phyloP scores from a whole-genome alignment of 352 stramenopile genomes.

The Phytopythium cucurbitacearum region DNA sequence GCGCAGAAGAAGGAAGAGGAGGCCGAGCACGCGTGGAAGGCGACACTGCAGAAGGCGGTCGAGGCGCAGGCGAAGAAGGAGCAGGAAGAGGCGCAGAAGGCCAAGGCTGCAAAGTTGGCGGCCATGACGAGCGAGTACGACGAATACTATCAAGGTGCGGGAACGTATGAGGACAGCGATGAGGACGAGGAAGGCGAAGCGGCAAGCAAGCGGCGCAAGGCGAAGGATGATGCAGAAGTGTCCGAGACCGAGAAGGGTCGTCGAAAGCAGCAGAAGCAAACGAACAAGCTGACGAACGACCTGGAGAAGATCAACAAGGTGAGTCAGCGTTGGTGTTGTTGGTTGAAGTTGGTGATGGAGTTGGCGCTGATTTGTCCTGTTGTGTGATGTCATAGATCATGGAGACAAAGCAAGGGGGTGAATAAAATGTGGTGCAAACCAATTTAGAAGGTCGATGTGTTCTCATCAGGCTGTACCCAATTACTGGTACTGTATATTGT shows the following conservation, averaged over 20 bases:
- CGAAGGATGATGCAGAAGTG: conserved; percentile 13
- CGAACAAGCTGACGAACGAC: conserved; percentile 62
- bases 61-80: conserved; percentile 40
- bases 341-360: background rate
- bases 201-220: conserved; percentile 25
- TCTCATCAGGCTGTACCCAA: too few relatives aligned
- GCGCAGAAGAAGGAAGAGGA: conserved; percentile 40
- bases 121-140: conserved; percentile 44
- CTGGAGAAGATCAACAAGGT: conserved; percentile 78
- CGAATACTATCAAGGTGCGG: conserved; percentile 49
- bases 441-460: background rate
- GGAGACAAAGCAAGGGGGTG: conserved; percentile 11
- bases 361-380: conserved; percentile 4
- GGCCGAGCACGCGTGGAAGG: conserved; percentile 48
- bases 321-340: conserved; percentile 6
- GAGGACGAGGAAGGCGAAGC: conserved; percentile 45
- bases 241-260: conserved; percentile 22
- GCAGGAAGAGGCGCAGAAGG: conserved; percentile 27
- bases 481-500: too few relatives aligned
- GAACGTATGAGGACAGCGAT: conserved; percentile 52
- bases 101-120: conserved; percentile 34
- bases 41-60: conserved; percentile 50
- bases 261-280: conserved; percentile 63
- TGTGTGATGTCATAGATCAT: conserved; percentile 22
- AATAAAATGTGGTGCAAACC: conserved; percentile 4